These are phyloP conservation scores for Podospora pseudopauciseta DNA, from an alignment of 495 filamentous ascomycete species.

Conservation along the genomic window DNA sequence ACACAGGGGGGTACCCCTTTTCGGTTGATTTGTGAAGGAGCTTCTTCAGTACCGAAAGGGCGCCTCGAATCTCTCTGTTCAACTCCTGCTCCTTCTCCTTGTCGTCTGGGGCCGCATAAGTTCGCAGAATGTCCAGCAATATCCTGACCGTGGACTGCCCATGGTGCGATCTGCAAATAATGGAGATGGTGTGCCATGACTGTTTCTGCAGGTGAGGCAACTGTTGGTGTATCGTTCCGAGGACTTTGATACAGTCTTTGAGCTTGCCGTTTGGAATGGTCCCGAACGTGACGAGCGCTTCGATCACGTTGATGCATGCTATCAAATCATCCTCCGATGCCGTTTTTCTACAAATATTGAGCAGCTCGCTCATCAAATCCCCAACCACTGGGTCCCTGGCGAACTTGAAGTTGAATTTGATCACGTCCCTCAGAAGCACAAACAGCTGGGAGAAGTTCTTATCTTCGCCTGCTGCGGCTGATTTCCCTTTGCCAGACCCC, in stretches of 20 bases:
- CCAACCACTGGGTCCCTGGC: conserved; percentile 65
- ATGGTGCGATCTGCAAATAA: conserved; percentile 74
- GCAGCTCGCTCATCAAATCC: conserved; percentile 60
- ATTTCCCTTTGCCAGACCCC: conserved; percentile 46
- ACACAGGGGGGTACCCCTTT: conserved; percentile 60
- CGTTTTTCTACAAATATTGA: conserved; percentile 73
- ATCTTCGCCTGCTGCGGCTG: conserved; percentile 57
- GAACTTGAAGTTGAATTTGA: conserved; percentile 78
- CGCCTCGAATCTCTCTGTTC: conserved; percentile 59
- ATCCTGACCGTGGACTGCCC: conserved; percentile 65
- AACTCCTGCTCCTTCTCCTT: conserved; percentile 52
- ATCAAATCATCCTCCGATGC: conserved; percentile 69
- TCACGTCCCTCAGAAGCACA: conserved; percentile 69
- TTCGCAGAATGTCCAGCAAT: conserved; percentile 59
- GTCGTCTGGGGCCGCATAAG: conserved; percentile 43
- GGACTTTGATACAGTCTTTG: conserved; percentile 65
- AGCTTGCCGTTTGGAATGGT: conserved; percentile 67
- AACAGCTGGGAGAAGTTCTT: conserved; percentile 66
- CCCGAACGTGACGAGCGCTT: conserved; percentile 74
- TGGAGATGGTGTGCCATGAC: conserved; percentile 72
- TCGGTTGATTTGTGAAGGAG: conserved; percentile 55
- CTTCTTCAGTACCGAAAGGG: conserved; percentile 66
- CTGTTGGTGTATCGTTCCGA: conserved; percentile 78
- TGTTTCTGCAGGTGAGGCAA: conserved; percentile 64
- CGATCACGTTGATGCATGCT: conserved; percentile 70